phyloP scores from a whole-genome alignment of 2,329 filamentous ascomycete genomes.

The Paecilomyces niveus region DNA sequence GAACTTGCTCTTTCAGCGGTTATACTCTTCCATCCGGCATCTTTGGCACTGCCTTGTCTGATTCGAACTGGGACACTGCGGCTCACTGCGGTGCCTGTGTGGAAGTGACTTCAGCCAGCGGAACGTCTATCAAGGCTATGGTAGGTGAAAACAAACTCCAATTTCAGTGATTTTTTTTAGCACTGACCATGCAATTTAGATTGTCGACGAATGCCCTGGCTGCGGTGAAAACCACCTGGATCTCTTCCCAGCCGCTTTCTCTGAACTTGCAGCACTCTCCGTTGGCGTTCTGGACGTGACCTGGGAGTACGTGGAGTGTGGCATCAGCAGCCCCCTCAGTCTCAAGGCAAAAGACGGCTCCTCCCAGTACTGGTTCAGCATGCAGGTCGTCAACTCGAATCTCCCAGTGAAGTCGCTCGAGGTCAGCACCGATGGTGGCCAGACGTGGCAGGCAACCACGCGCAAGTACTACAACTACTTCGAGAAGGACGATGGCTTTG shows the following conservation, averaged over 20 bases:
- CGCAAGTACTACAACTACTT: conserved; percentile 56
- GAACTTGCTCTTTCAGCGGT: conserved; percentile 56
- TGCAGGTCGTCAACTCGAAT: conserved; percentile 60
- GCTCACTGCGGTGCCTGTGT: conserved; percentile 57
- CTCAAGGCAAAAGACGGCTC: conserved; percentile 46
- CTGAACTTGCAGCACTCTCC: conserved; percentile 36
- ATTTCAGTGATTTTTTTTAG: background rate
- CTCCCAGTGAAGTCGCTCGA: conserved; percentile 50
- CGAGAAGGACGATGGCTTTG: conserved; percentile 52
- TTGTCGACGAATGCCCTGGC: conserved; percentile 52
- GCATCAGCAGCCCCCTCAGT: conserved; percentile 42
- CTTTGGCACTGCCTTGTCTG: conserved; percentile 55
- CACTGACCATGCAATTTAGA: conserved; percentile 20
- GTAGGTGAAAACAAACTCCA: conserved; percentile 29
- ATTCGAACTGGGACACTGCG: conserved; percentile 46
- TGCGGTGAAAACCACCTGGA: conserved; percentile 50
- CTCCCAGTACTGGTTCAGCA: conserved; percentile 50
- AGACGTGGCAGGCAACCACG: conserved; percentile 51
- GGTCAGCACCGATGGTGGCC: conserved; percentile 54
- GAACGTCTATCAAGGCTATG: conserved; percentile 58
- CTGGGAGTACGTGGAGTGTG: conserved; percentile 47
- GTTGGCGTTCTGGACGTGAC: conserved; percentile 44
- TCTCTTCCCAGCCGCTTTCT: conserved; percentile 48
- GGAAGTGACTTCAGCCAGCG: conserved; percentile 43
- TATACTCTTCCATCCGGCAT: conserved; percentile 55